Percentiles rank a stretch among this genome's conserved stretches.
These are phyloP conservation scores for Malus hybrid DNA, from an alignment of 331 rosid genomes.

Conservation along the genomic window DNA sequence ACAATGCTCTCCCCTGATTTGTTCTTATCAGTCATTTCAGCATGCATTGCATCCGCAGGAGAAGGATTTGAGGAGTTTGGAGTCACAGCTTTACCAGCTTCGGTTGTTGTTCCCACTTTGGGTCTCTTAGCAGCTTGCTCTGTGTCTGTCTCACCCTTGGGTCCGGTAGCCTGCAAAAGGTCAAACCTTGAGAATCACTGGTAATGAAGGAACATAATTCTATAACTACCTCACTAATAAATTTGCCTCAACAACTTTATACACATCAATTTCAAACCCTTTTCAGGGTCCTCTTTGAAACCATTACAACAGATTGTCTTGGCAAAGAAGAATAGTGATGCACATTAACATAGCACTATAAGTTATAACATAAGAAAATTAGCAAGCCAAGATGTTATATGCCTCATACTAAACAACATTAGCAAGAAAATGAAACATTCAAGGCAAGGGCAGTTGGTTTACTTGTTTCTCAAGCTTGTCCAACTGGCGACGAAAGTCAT, in stretches of 20 bases:
- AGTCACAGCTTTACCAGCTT: slow-evolving; percentile 43
- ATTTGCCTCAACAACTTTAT: neutral
- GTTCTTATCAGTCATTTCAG: slow-evolving; percentile 46
- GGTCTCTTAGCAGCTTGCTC: slow-evolving; percentile 74
- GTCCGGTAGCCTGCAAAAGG: slow-evolving; percentile 62
- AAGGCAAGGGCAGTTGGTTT: slow-evolving; percentile 13
- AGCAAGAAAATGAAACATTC: slow-evolving; percentile 1
- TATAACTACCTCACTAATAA: neutral
- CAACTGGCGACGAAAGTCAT: slow-evolving; percentile 72
- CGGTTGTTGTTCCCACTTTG: slow-evolving; percentile 43
- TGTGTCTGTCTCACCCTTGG: slow-evolving; percentile 48
- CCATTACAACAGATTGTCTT: neutral
- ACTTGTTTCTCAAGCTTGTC: slow-evolving; percentile 82
- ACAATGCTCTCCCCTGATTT: slow-evolving; percentile 29
- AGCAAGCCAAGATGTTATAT: slow-evolving; percentile 6
- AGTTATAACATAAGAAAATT: neutral
- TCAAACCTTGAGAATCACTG: slow-evolving; percentile 12
- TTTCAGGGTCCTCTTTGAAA: slow-evolving; percentile 6
- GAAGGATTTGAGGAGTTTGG: slow-evolving; percentile 45
- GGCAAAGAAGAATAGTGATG: neutral
- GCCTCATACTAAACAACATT: slow-evolving; percentile 3
- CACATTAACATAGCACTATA: neutral
- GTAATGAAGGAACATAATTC: neutral
- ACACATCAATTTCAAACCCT: neutral
- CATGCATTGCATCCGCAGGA: slow-evolving; percentile 31